A percentile compares a stretch with the other conserved stretches of the same genome.
phyloP scores from a whole-genome alignment of 2,329 filamentous ascomycete species.

The Colletotrichum spaethianum region DNA sequence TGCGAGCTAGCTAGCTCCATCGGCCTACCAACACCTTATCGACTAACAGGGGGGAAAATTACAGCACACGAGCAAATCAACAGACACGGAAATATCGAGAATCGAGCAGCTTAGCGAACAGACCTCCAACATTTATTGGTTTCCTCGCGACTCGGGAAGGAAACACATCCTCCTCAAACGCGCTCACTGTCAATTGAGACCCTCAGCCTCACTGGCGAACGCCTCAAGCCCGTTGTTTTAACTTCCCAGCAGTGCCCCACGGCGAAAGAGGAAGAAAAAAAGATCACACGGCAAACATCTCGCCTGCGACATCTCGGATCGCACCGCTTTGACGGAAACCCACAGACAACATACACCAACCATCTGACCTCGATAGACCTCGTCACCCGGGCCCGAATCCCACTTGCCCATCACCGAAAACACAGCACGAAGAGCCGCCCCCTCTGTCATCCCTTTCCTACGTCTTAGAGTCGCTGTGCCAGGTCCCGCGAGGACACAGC shows the following conservation, averaged over 20 bases:
- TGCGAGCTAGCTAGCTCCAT: conserved; percentile 11
- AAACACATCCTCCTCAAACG: conserved; percentile 24
- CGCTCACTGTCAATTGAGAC: conserved; percentile 33
- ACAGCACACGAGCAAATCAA: neutral
- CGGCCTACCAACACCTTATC: neutral
- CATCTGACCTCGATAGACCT: conserved; percentile 38
- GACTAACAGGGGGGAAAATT: conserved; percentile 3
- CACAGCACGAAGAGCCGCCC: conserved; percentile 3
- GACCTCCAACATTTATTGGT: conserved; percentile 25
- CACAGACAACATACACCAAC: conserved; percentile 26
- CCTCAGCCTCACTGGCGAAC: conserved; percentile 34
- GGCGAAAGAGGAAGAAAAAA: neutral
- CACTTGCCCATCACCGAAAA: conserved; percentile 23
- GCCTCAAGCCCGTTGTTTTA: conserved; percentile 25
- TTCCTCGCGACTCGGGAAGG: conserved; percentile 1
- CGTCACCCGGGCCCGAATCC: conserved; percentile 33
- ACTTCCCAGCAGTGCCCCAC: conserved; percentile 32
- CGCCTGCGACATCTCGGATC: conserved; percentile 20
- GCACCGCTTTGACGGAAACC: conserved; percentile 33
- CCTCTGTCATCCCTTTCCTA: conserved; percentile 16
- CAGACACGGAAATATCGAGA: conserved; percentile 8
- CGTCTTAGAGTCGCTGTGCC: conserved; percentile 12
- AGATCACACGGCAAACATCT: conserved; percentile 19
- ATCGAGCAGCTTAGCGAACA: conserved; percentile 16
- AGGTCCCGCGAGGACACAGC: conserved; percentile 42